Evolutionary conservation across 495 filamentous ascomycete genomes (phyloP), one percentile per base, ranked within the genome.

Genomic region (Penicillium flavigenum): DNA sequence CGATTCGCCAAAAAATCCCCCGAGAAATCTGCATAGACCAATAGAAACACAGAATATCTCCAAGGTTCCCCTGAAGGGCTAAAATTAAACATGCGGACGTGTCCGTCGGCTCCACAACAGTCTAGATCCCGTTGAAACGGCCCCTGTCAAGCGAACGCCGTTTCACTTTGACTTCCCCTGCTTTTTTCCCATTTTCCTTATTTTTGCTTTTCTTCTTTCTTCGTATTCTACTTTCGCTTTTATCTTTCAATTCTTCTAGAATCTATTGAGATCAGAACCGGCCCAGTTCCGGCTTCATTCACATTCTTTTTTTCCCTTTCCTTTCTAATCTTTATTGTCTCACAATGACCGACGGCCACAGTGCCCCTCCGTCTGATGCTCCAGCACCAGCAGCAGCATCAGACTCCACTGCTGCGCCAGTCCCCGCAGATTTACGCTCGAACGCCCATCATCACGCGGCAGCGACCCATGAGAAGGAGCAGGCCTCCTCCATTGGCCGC

Each of bases 321-420:
- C 22, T 38, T 57, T 49, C 46, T 43, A 14, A 42, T 14, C 38
- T 32, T 32, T 24, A 16, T 55, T 50, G 5, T 10, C 3, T 39
- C 54, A 59, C 22, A 43, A 65, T 65, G 63, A 57, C 56, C 17
- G 63, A 65, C n/a, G 63, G 60, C 8, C 53, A 63, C 17, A 39
- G 46, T 58, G 62, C 61, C 41, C 57, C 61, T 32, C 34, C 56
- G 34, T 60, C 54, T 32, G 60, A 67, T 8, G 48, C 64, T 46
- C 53, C 63, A n/a, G 53, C 53, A 20, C 39, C 58, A 11, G 47
- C 59, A 36, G 26, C 59, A 20, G 32, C 55, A 8, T 51, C 52
- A 26, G 58, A 57, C 55, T 60, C 59, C 17, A 56, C 58, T 19
- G 54, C 68, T 51, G 63, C 63, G 16, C 72, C 73, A n/a, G 67